Evolutionary conservation across 1,139 yeast genomes (phyloP).

Genomic region (Magnusiomyces magnusii): DNA sequence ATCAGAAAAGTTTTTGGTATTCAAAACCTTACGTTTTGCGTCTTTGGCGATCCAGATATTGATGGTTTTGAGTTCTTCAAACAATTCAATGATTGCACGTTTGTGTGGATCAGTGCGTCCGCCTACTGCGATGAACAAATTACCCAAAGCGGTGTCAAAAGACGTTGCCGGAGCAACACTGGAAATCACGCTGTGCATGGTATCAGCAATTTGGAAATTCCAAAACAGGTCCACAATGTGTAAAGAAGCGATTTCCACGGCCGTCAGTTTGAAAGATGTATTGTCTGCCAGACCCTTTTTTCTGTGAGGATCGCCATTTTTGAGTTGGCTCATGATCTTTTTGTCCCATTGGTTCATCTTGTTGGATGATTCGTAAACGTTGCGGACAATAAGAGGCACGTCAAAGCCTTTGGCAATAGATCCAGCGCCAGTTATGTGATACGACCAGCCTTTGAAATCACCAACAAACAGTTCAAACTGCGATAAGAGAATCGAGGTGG

Average conservation of each 20-base stretch:
- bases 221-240: constrained; percentile 9
- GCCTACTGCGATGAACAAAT: neutral
- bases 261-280: neutral
- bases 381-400: constrained; percentile 1
- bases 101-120: neutral
- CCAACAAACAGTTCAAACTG: constrained; percentile 16
- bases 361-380: neutral
- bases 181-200: constrained; percentile 16
- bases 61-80: neutral
- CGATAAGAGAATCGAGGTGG: constrained; percentile 14
- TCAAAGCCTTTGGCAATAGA: constrained; percentile 11
- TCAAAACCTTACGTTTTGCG: neutral
- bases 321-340: neutral
- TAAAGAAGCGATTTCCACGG: constrained; percentile 5
- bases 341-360: neutral
- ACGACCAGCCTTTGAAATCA: constrained; percentile 15
- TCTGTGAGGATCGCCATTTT: too few relatives aligned
- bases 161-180: constrained; percentile 3
- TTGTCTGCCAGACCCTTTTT: too few relatives aligned
- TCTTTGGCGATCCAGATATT: neutral
- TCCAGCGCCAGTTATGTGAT: constrained; percentile 16
- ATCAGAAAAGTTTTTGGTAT: neutral
- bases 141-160: neutral
- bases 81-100: neutral
- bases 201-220: constrained; percentile 14